These are phyloP conservation scores for Aureobasidium sp. DNA, from an alignment of 2,329 filamentous ascomycete species.

Conservation along the genomic window DNA sequence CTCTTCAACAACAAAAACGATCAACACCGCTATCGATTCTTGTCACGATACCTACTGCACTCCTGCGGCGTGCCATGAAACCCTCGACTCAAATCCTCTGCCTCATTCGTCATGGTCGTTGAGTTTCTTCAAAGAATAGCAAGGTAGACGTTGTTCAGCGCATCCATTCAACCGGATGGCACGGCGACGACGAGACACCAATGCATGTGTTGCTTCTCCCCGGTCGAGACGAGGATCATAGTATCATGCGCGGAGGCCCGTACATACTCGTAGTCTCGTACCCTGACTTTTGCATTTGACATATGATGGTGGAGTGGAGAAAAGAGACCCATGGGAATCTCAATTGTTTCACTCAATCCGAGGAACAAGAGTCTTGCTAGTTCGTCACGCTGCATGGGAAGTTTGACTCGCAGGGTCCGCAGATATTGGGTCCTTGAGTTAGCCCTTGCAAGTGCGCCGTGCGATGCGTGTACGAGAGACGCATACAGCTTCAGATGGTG, in stretches of 20 bases:
- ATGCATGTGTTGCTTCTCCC: conserved; percentile 9
- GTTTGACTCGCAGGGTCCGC: conserved; percentile 1
- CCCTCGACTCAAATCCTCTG: conserved; percentile 5
- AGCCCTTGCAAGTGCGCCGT: neutral
- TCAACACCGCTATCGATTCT: conserved; percentile 12
- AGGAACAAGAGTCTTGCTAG: conserved; percentile 9
- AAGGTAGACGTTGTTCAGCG: conserved; percentile 12
- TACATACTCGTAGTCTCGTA: neutral
- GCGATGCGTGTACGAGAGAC: conserved; percentile 7
- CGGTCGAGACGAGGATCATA: conserved; percentile 2
- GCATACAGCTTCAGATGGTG: conserved; percentile 1
- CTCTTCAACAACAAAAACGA: neutral
- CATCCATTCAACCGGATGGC: conserved; percentile 8
- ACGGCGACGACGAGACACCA: conserved; percentile 7
- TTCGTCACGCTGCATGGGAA: conserved; percentile 2
- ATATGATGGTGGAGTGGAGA: conserved; percentile 11
- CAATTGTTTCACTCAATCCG: conserved; percentile 4
- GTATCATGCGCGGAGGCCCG: neutral
- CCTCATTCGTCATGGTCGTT: conserved; percentile 8
- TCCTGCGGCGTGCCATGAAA: conserved; percentile 3
- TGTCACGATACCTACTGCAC: conserved; percentile 8
- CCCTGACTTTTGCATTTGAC: neutral
- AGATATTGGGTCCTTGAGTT: neutral
- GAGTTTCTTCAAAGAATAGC: neutral
- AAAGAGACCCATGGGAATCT: neutral